A percentile compares a stretch with the other conserved stretches of the same genome.
Conservation (phyloP, 345 rosid genomes). For the Melaleuca alternifolia region DNA sequence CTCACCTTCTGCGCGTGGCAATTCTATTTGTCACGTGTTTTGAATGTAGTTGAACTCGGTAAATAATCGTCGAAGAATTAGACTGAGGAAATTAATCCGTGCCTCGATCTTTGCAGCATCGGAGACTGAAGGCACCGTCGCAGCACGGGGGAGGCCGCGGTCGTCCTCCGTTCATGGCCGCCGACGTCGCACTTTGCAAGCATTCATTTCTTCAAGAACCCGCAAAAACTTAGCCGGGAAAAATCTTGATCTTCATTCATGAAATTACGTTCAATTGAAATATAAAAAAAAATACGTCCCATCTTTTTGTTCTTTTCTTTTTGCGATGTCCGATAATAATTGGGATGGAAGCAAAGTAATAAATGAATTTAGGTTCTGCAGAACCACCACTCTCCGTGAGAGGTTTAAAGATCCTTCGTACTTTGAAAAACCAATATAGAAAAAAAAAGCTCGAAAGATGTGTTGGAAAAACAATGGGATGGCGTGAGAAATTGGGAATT, state of each 20-base stretch:
- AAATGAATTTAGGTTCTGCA: not conserved
- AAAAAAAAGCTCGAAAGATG: not conserved
- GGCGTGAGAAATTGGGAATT: not conserved
- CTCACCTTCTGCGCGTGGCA: not conserved
- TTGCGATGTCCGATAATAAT: not conserved
- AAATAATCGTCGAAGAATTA: not conserved
- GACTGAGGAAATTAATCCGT: not conserved
- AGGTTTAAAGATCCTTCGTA: not conserved
- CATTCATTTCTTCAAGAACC: not conserved
- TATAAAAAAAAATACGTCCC: too few relatives aligned
- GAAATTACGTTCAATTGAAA: too few relatives aligned
- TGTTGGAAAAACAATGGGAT: not conserved
- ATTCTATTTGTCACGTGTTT: not conserved
- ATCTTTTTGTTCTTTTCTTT: not conserved
- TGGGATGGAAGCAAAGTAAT: not conserved
- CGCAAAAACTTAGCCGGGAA: not conserved
- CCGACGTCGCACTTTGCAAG: not conserved
- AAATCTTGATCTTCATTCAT: not conserved
- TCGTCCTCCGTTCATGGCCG: not conserved
- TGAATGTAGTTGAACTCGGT: not conserved
- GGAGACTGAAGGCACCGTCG: not conserved
- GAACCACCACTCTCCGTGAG: not conserved
- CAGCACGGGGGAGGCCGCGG: too few relatives aligned
- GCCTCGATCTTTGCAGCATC: not conserved
- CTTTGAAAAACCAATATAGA: not conserved